These are phyloP conservation scores for Fusarium sp. DNA, from an alignment of 2,329 filamentous ascomycete species.

Conservation along the genomic window DNA sequence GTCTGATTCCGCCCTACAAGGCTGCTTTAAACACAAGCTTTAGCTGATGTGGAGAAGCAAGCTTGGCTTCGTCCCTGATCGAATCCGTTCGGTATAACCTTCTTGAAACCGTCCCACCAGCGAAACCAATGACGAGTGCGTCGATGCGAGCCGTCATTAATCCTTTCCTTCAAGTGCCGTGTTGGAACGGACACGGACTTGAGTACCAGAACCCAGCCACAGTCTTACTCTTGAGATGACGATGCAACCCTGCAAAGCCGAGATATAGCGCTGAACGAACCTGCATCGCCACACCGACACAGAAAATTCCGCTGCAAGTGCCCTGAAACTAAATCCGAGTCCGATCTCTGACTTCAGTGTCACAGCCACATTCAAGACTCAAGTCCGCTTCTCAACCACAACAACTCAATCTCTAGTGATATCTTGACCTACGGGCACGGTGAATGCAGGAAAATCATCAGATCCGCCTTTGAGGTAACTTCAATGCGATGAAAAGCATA, in stretches of 20 bases:
- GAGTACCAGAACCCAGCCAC: neutral
- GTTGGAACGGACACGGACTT: slow-evolving; percentile 28
- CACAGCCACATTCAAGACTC: slow-evolving; percentile 12
- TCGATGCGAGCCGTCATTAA: neutral
- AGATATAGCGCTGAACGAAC: neutral
- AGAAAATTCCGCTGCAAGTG: neutral
- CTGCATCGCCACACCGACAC: slow-evolving; percentile 1
- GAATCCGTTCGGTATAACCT: neutral
- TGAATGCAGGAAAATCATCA: neutral
- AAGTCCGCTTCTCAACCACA: slow-evolving; percentile 12
- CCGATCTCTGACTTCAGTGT: neutral
- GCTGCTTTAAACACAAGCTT: slow-evolving; percentile 9
- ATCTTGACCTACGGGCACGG: slow-evolving; percentile 12
- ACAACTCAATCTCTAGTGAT: neutral
- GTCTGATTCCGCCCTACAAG: slow-evolving; percentile 15
- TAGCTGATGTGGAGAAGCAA: neutral
- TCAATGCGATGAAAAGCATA: slow-evolving; percentile 1
- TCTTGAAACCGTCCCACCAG: neutral
- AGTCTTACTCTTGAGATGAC: neutral
- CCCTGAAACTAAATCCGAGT: slow-evolving; percentile 7
- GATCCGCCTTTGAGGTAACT: neutral
- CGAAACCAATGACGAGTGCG: neutral
- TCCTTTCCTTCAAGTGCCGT: neutral
- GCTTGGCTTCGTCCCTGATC: slow-evolving; percentile 13
- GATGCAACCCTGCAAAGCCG: neutral